Base-by-base conservation (phyloP, 2,329 filamentous ascomycete genomes). In the Blastomyces gilchristii region DNA sequence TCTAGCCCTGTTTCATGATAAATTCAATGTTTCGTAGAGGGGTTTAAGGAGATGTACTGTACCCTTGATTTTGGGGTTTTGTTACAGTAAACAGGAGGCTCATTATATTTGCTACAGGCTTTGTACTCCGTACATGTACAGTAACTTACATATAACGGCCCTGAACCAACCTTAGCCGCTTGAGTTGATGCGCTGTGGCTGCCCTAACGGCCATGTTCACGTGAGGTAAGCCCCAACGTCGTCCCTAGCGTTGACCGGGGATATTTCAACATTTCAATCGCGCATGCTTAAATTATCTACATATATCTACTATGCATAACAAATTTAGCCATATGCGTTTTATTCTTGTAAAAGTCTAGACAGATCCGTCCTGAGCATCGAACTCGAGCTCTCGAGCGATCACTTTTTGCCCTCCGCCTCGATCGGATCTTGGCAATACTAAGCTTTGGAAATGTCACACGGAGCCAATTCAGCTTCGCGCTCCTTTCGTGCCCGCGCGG, bases 401-500 rank as follows among this genome's bases (percentile, higher is more conserved):
- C 25, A 34, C 11, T 12, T 56, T 39, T n/a, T 9, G 7, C 37
- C 37, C n/a, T 57, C 28, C 43, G 43, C 6, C 14, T 31, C 9
- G 4, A 31, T 9, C 25, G 4, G 25, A 49, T 12, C 6, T 49
- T 49, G n/a, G 3, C 8, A 18, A 49, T 39, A 39, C 37, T 6
- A 52, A 31, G 37, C 25, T 16, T 6, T 31, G 25, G 43, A 59
- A 59, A 59, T 59, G 58, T 16, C 58, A 49, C 8, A 34, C 7
- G 43, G 14, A 34, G 28, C 58, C 25, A 58, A 43, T 45, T 11
- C 41, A 18, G 8, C 28, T 49, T 49, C 58, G 12, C 58, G 59
- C 18, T 70, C 69, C 1, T 71, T 71, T 60, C 68, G 69, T 37
- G 62, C 67, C 7, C 68, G 69, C 37, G 69, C 69, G 49, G 68